These are phyloP conservation scores for Curvularia eragrostidis DNA, from an alignment of 2,329 filamentous ascomycete species.

Conservation along the genomic window DNA sequence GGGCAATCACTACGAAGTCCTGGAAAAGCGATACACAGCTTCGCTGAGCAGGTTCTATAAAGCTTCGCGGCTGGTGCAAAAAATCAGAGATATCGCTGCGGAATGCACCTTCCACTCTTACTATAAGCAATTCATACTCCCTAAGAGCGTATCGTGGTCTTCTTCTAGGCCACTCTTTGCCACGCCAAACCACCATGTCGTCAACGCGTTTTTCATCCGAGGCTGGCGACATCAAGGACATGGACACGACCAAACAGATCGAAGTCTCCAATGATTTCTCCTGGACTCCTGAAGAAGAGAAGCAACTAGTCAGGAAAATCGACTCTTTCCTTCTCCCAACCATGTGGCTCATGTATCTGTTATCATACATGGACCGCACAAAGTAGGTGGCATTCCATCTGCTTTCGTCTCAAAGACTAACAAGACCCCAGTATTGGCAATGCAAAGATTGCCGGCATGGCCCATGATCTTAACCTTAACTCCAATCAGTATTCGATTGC, in stretches of 20 bases:
- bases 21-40: conserved; percentile 14
- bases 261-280: conserved; percentile 53
- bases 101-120: not conserved
- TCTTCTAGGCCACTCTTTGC: not conserved
- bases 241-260: conserved; percentile 52
- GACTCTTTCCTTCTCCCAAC: conserved; percentile 56
- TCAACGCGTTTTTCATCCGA: conserved; percentile 33
- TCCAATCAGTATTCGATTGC: conserved; percentile 60
- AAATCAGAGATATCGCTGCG: not conserved
- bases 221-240: conserved; percentile 32
- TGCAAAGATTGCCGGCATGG: conserved; percentile 61
- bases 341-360: conserved; percentile 59
- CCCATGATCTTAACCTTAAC: conserved; percentile 54
- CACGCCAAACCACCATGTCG: conserved; percentile 27
- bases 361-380: conserved; percentile 57
- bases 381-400: conserved; percentile 34
- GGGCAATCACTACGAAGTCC: conserved; percentile 18
- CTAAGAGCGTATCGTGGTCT: not conserved
- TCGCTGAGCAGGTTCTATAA: conserved; percentile 31
- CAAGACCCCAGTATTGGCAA: conserved; percentile 51
- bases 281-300: conserved; percentile 60
- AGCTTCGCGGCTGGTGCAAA: conserved; percentile 20
- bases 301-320: conserved; percentile 57
- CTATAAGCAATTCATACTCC: not conserved
- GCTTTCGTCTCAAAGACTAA: not conserved